phyloP scores from a whole-genome alignment of 345 rosid genomes.

The Theobroma cacao region DNA sequence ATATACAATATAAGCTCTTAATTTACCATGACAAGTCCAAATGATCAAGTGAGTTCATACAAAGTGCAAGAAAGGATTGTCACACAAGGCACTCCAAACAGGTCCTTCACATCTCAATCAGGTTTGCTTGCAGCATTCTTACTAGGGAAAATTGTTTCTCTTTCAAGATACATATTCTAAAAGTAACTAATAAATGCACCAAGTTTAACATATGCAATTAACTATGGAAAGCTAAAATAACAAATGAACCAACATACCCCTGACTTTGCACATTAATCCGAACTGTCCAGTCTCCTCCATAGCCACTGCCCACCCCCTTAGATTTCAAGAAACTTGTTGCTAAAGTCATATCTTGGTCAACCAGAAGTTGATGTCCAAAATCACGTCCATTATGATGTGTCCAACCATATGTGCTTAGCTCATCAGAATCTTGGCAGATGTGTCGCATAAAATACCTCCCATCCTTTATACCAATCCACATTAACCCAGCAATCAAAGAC shows the following conservation, averaged over 20 bases:
- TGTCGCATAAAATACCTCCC: constrained; percentile 68
- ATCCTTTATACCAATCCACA: constrained; percentile 85
- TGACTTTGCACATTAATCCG: constrained; percentile 47
- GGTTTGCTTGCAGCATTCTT: neutral
- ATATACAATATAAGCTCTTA: neutral
- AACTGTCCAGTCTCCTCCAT: constrained; percentile 97
- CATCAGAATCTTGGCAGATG: constrained; percentile 75
- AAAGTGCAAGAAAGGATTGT: neutral
- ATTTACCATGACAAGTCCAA: neutral
- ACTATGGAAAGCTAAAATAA: constrained; percentile 2
- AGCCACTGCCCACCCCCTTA: constrained; percentile 64
- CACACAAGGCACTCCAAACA: neutral
- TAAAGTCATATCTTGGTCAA: constrained; percentile 65
- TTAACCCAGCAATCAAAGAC: constrained; percentile 81
- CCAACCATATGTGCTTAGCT: constrained; percentile 78
- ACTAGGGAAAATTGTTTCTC: neutral
- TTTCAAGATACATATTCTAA: neutral
- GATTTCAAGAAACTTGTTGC: constrained; percentile 81
- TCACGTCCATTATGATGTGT: constrained; percentile 81
- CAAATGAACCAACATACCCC: constrained; percentile 35
- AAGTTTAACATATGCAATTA: neutral
- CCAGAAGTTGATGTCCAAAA: constrained; percentile 71
- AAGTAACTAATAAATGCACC: neutral
- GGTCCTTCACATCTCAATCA: neutral
- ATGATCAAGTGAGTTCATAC: neutral